Base-by-base conservation (phyloP, 257 asterid species). In the Ballota nigra region DNA sequence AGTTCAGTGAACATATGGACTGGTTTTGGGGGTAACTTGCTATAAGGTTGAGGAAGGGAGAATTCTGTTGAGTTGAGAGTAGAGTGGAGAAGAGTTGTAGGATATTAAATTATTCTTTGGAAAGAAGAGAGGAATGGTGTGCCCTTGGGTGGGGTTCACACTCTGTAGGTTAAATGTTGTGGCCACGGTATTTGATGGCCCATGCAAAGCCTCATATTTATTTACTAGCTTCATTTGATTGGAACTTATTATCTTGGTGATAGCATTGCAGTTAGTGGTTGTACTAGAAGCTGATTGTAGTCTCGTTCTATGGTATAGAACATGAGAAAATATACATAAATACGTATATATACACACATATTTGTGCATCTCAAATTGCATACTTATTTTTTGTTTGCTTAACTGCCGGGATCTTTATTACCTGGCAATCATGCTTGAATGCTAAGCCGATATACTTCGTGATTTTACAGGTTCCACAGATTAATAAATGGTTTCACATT, bases 381-480 rank as follows among this genome's bases (percentile, higher is more conserved):
- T 66, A 47, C 22, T 12, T 43, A 6, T 47, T 16, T 36, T 36
- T 64, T 28, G 0, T 49, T 36, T 47, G 31, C 15, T 77, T 53
- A 40, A 16, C 65, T 75, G 16, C 40, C 61, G 41, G 33, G 13
- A 16, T 23, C 28, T 6, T 68, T 70, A 56, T 60, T 70, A 13
- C 40, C 59, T 66, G 15, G 43, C 19, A 77, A 6, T 24, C 64
- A 19, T 58, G 22, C 60, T 69, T 58, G 8, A 45, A 43, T 38
- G 60, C 71, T 83, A 68, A 71, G 74, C 51, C 15, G 12, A 55
- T 59, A 61, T 64, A 36, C 67, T 66, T 75, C 67, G 63, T 81
- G 66, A 26, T 78, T 75, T 65, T 72, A 57, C 65, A 94, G 99
- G 99, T 89, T 95, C 77, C 98, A 95, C 63, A 84, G 95, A 83